These are phyloP conservation scores for Malbranchea cinnamomea DNA, from an alignment of 2,329 filamentous ascomycete species.

Conservation along the genomic window DNA sequence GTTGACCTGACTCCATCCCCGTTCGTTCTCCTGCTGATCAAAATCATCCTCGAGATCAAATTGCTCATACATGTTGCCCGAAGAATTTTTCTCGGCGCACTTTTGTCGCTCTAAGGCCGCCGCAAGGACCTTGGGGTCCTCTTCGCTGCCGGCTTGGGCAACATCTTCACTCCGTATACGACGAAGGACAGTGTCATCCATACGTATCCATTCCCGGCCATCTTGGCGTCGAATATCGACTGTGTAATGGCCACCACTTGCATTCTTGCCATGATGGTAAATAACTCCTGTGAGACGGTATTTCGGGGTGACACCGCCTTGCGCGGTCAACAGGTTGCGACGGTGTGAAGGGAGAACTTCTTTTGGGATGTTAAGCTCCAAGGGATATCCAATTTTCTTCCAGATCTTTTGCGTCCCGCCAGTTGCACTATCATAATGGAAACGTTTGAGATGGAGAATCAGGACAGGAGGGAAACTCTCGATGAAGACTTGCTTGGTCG, in stretches of 20 bases:
- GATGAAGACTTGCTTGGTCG: slow-evolving; percentile 90
- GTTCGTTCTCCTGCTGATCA: slow-evolving; percentile 48
- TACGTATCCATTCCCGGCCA: slow-evolving; percentile 84
- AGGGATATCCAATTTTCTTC: slow-evolving; percentile 92
- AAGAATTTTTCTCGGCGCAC: slow-evolving; percentile 25
- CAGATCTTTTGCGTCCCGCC: slow-evolving; percentile 88
- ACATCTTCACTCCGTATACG: slow-evolving; percentile 79
- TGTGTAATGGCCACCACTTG: slow-evolving; percentile 90
- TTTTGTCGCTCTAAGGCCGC: slow-evolving; percentile 49
- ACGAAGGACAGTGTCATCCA: slow-evolving; percentile 85
- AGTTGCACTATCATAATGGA: slow-evolving; percentile 79
- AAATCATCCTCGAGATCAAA: slow-evolving; percentile 48
- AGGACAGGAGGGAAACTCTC: slow-evolving; percentile 81
- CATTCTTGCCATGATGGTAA: slow-evolving; percentile 95
- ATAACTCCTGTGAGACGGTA: slow-evolving; percentile 83
- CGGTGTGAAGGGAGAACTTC: slow-evolving; percentile 72
- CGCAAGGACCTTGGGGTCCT: slow-evolving; percentile 55
- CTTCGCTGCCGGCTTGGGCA: slow-evolving; percentile 68
- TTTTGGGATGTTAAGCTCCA: slow-evolving; percentile 84
- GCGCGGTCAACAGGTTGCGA: slow-evolving; percentile 48
- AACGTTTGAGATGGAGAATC: slow-evolving; percentile 90
- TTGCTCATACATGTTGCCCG: slow-evolving; percentile 60
- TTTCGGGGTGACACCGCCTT: slow-evolving; percentile 57
- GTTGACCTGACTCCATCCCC: slow-evolving; percentile 73
- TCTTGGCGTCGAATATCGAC: slow-evolving; percentile 94